Evolutionary conservation across 83 land plant species (phyloP).

Genomic region (Thuja plicata): DNA sequence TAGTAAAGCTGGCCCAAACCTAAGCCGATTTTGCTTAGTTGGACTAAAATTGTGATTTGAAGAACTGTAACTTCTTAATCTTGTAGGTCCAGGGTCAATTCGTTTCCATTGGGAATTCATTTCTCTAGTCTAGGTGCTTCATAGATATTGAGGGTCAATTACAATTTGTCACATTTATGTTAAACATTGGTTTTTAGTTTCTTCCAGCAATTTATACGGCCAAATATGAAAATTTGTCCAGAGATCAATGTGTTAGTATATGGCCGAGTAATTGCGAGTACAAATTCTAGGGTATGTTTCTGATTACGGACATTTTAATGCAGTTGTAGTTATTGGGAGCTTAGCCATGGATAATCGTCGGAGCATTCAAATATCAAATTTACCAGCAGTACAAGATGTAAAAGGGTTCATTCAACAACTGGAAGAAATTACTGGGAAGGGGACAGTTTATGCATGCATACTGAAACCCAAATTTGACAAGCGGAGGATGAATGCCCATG

Average conservation of each 20-base stretch:
- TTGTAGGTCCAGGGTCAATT: background rate
- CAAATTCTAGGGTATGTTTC: background rate
- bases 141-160: background rate
- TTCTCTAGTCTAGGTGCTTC: background rate
- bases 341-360: conserved; percentile 14
- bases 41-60: background rate
- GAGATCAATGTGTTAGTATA: background rate
- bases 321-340: background rate
- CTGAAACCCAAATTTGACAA: conserved; percentile 13
- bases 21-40: background rate
- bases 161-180: background rate
- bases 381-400: conserved; percentile 29
- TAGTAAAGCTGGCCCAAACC: background rate
- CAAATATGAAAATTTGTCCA: background rate
- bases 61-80: background rate
- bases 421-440: conserved; percentile 40
- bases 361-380: conserved; percentile 32
- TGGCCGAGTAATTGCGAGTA: background rate
- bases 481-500: conserved; percentile 20
- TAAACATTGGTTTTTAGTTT: background rate
- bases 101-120: background rate
- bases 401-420: conserved; percentile 32
- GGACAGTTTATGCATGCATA: conserved; percentile 40
- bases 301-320: conserved; percentile 1
- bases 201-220: background rate